Percentiles rank a stretch among this genome's conserved stretches.
Conservation (phyloP, 202 grass and related monocot species). For the Zoysia matrella region DNA sequence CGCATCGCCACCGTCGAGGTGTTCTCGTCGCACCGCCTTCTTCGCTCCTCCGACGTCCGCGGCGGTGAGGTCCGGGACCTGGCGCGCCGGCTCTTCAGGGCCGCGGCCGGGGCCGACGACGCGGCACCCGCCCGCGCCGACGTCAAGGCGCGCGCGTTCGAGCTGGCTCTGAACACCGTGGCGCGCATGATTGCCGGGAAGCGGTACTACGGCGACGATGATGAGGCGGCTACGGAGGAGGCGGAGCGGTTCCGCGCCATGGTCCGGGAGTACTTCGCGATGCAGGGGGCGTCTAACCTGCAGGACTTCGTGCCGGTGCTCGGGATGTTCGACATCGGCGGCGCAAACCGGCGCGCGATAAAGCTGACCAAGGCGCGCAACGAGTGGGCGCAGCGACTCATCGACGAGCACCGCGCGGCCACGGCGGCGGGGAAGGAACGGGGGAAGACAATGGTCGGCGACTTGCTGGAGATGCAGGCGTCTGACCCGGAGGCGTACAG, state of each 20-base stretch:
- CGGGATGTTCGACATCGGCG: slow-evolving; percentile 51
- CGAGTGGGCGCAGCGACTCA: slow-evolving; percentile 56
- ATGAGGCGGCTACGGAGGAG: slow-evolving; percentile 36
- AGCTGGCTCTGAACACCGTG: slow-evolving; percentile 58
- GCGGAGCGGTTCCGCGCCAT: slow-evolving; percentile 55
- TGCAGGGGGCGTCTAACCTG: slow-evolving; percentile 60
- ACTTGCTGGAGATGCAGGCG: slow-evolving; percentile 58
- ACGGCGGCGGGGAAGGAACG: neutral
- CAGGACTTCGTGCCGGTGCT: slow-evolving; percentile 70
- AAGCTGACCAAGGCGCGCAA: slow-evolving; percentile 45
- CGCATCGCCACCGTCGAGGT: slow-evolving; percentile 66
- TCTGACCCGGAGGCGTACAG: slow-evolving; percentile 54
- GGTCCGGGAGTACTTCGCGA: slow-evolving; percentile 47
- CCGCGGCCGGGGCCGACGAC: neutral
- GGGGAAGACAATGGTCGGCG: slow-evolving; percentile 56
- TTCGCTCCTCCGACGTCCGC: slow-evolving; percentile 25
- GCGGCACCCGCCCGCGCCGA: slow-evolving; percentile 36
- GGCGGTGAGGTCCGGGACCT: slow-evolving; percentile 34
- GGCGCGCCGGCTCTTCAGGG: slow-evolving; percentile 48
- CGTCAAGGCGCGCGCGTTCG: slow-evolving; percentile 57
- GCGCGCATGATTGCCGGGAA: slow-evolving; percentile 65
- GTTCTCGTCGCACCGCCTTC: slow-evolving; percentile 50
- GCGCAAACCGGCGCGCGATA: slow-evolving; percentile 36
- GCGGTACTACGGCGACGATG: slow-evolving; percentile 50
- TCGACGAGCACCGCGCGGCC: slow-evolving; percentile 50